A percentile compares a stretch with the other conserved stretches of the same genome.
Evolutionary conservation across 1,139 yeast species (phyloP).

Genomic region (Saccharomycopsis crataegensis): DNA sequence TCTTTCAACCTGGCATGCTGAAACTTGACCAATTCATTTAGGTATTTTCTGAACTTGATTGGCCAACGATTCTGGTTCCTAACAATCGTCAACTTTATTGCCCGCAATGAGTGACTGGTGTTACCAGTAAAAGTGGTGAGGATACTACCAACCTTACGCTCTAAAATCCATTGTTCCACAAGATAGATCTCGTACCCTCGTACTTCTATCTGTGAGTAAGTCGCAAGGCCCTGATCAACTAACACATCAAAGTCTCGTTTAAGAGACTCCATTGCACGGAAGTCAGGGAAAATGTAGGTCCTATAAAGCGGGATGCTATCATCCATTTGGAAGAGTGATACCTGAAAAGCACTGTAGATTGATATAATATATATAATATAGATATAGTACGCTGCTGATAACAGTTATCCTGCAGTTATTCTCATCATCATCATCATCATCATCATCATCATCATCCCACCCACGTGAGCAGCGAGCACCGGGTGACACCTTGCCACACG

Average conservation of each 20-base stretch:
- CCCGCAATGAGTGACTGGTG: slow-evolving; percentile 50
- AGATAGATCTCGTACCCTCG: slow-evolving; percentile 80
- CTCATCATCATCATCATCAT: no score
- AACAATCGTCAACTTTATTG: slow-evolving; percentile 54
- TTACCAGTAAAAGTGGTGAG: slow-evolving; percentile 86
- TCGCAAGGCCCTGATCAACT: slow-evolving; percentile 1
- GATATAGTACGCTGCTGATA: no score
- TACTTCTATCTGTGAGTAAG: slow-evolving; percentile 36
- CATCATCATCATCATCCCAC: no score
- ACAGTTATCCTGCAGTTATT: no score
- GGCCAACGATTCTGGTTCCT: slow-evolving; percentile 53
- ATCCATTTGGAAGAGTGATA: no score
- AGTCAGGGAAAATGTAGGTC: slow-evolving; percentile 18
- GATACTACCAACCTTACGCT: slow-evolving; percentile 56
- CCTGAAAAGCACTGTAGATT: no score
- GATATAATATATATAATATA: no score
- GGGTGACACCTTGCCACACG: no score
- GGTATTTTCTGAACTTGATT: slow-evolving; percentile 45
- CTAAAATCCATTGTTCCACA: slow-evolving; percentile 90
- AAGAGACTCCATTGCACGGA: slow-evolving; percentile 13
- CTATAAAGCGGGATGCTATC: no score
- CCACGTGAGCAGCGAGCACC: no score
- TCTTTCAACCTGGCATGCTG: slow-evolving; percentile 52
- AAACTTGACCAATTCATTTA: slow-evolving; percentile 56
- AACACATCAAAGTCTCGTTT: slow-evolving; percentile 11